These are phyloP conservation scores for Chrysopogon serrulatus DNA, from an alignment of 176 grass and related monocot genomes.

Conservation along the genomic window DNA sequence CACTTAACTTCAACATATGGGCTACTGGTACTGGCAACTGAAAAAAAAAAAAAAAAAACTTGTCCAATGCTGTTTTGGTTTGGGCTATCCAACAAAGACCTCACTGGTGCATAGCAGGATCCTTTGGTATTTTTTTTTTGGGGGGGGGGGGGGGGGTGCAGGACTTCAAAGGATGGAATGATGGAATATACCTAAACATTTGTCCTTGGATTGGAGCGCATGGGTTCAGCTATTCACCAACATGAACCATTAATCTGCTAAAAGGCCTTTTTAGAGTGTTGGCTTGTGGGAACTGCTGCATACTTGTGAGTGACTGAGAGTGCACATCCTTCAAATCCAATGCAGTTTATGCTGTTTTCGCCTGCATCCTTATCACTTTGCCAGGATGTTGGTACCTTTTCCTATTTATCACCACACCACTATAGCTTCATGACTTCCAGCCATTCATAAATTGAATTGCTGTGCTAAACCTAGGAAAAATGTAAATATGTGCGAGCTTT, in stretches of 20 bases:
- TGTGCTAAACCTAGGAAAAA: not conserved
- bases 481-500: constrained; percentile 5
- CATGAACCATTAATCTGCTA: not conserved
- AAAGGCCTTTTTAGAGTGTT: not conserved
- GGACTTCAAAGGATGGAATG: not conserved
- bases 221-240: not conserved
- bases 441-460: not conserved
- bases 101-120: not conserved
- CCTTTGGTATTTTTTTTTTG: not conserved
- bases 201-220: not conserved
- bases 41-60: not conserved
- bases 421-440: not conserved
- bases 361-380: not conserved
- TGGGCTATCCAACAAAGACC: not conserved
- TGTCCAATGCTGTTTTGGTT: not conserved
- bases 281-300: not conserved
- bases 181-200: not conserved
- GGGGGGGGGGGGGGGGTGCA: not conserved
- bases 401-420: not conserved
- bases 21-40: not conserved
- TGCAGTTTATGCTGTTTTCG: constrained; percentile 4
- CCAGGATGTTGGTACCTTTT: constrained; percentile 2
- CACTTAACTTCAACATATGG: not conserved
- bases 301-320: not conserved
- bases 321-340: not conserved